Percentiles rank a stretch among this genome's conserved stretches.
phyloP scores from a whole-genome alignment of 306 rosid species.

The Quercus dentata region DNA sequence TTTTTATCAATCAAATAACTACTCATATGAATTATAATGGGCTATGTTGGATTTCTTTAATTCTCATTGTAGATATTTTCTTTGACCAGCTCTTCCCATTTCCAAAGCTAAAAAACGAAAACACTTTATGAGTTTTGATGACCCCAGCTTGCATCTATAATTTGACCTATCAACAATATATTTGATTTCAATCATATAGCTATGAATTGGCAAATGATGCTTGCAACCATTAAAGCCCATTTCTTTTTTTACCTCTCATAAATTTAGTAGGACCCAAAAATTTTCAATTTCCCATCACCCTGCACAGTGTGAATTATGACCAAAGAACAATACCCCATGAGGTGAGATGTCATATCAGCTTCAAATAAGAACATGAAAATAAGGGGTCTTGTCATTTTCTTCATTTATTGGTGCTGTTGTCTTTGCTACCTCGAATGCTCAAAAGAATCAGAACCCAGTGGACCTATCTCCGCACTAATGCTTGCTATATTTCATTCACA shows the following conservation, averaged over 20 bases:
- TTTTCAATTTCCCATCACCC: slow-evolving; percentile 39
- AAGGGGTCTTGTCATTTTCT: slow-evolving; percentile 55
- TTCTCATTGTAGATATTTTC: not conserved
- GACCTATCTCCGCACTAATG: slow-evolving; percentile 8
- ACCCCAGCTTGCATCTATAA: slow-evolving; percentile 31
- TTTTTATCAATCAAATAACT: not conserved
- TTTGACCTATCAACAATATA: slow-evolving; percentile 40
- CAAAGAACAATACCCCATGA: slow-evolving; percentile 28
- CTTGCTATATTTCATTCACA: not conserved
- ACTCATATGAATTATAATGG: too few species aligned
- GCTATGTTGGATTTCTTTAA: too few species aligned
- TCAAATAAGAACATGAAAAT: slow-evolving; percentile 40
- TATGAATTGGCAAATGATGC: slow-evolving; percentile 17
- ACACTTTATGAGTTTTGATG: slow-evolving; percentile 4
- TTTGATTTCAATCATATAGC: slow-evolving; percentile 28
- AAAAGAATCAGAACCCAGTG: slow-evolving; percentile 32
- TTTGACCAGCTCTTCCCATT: not conserved
- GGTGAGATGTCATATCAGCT: slow-evolving; percentile 54
- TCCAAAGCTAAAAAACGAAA: slow-evolving; percentile 5
- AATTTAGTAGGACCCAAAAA: slow-evolving; percentile 52
- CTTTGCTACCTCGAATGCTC: slow-evolving; percentile 22
- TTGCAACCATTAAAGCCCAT: slow-evolving; percentile 16
- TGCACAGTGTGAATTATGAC: slow-evolving; percentile 37
- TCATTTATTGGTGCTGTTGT: slow-evolving; percentile 37
- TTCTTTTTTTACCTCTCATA: slow-evolving; percentile 26